Evolutionary conservation across 257 asterid genomes (phyloP), one percentile per base, ranked within the genome.

Genomic region (Mentha longifolia): DNA sequence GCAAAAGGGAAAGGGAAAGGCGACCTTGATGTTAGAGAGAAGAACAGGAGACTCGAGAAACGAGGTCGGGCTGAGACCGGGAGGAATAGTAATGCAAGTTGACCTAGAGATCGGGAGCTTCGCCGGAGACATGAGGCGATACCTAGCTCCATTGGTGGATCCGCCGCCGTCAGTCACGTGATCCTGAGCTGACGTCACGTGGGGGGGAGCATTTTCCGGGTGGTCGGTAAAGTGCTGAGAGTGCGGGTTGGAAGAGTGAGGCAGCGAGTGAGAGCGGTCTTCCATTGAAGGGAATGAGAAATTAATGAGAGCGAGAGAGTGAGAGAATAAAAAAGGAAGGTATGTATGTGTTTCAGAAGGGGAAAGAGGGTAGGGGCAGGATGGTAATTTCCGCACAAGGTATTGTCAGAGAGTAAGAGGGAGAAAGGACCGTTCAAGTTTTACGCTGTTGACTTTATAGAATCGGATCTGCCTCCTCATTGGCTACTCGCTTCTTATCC

Each of bases 71-170:
- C 99, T 94, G 80, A 88, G 95, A 17, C 97, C 97, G 46, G 98
- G 96, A 10, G 99, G 98, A 73, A 87, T 89, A 15, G 92, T 85
- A 49, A 95, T 84, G 74, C 91, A 85, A 63, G 96, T 67, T 0
- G 99, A 85, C 88, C 98, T 87, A 65, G 95, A 85, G 89, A 94
- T 94, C 91, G 98, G 98, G 78, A 94, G 99, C 92, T 94, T 88
- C 12, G 96, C 95, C 72, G 98, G 99, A 35, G 97, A 92, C 96
- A 89, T 81, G 50, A 95, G 96, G 71, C 90, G 87, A 80, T 89
- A 95, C 76, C 78, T 83, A 68, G 98, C 99, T 46, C 92, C 89
- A 74, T 67, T 74, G 72, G 20, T 61, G 63, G 89, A 84, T 84
- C 88, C 87, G 70, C 74, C 81, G 67, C 14, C 60, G 22, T 85